Conservation (phyloP, 495 filamentous ascomycete genomes). For the Cercophora newfieldiana region DNA sequence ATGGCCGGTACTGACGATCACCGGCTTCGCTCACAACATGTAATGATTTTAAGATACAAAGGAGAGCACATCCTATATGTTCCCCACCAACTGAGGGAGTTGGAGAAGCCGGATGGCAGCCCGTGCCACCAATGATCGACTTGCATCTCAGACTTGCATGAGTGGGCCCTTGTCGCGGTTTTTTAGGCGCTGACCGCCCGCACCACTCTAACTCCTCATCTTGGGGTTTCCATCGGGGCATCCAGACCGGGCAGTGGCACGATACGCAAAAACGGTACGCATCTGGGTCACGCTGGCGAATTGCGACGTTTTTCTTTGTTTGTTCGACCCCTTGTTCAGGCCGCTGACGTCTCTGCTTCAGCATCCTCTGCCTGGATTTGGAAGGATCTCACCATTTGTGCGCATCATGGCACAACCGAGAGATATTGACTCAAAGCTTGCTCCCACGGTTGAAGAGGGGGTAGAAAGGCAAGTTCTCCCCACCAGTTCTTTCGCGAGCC, state of each 20-base stretch:
- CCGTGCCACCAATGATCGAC: not conserved
- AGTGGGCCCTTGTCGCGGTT: conserved; percentile 5
- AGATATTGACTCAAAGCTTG: not conserved
- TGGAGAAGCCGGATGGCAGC: not conserved
- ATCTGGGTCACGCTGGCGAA: no score
- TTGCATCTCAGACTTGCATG: not conserved
- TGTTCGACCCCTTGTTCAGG: no score
- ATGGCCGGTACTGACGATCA: not conserved
- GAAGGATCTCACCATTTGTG: not conserved
- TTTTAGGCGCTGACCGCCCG: not conserved
- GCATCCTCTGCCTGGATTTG: no score
- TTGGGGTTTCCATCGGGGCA: no score
- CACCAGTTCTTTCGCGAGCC: not conserved
- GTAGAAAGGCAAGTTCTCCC: not conserved
- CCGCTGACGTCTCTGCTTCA: no score
- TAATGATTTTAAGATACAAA: not conserved
- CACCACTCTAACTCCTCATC: not conserved
- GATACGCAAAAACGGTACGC: no score
- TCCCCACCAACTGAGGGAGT: not conserved
- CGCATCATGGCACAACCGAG: not conserved
- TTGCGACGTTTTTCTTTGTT: no score
- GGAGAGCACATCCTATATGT: not conserved
- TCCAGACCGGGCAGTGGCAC: no score
- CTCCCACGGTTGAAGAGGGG: conserved; percentile 3
- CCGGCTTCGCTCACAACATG: not conserved